Base-by-base conservation (phyloP, 352 stramenopile species). In the Globisporangium ultimum region DNA sequence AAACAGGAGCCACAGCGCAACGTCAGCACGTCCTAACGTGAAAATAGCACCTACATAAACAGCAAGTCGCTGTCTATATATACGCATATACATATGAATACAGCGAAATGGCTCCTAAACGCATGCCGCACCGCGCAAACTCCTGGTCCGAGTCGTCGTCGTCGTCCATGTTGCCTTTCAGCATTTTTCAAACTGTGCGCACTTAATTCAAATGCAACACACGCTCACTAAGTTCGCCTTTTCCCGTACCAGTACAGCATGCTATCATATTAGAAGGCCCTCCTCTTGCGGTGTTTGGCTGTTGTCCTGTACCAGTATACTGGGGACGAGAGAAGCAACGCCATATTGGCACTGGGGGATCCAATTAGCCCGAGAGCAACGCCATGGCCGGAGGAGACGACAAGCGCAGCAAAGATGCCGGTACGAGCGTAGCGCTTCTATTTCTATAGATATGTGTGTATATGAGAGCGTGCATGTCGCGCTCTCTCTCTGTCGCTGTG, bases 121-220 rank as follows among this genome's bases (percentile, higher is more conserved):
- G 40, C 12, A 45, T 15, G 13, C 40, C 66, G 50, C 66, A 88
- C 80, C 76, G 70, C 71, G 76, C 72, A 63, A 90, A 90, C 47
- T 86, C 78, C 34, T 77, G 63, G 48, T 87, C 76, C 52, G 74
- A 85, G 57, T 86, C 76, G 55, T 71, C 76, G 55, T 71, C 75
- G 22, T 67, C 67, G 53, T 73, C 63, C 40, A 59, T 67, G 47
- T 24, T 53, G 15, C 20, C 38, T 47, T 43, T 24, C 9, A 5
- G n/a, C 34, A 41, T 50, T 50, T 22, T 43, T 10, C n/a, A n/a
- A n/a, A n/a, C n/a, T n/a, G 38, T 45, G 40, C 40, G 40, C 40
- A 45, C 40, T 45, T 10, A n/a, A 15, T 1, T 3, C 3, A 45
- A 36, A 5, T 36, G 28, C 28, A 36, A 36, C 28, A 36, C 4